Evolutionary conservation across 2,329 filamentous ascomycete genomes (phyloP), one percentile per base, ranked within the genome.

Genomic region (Teratosphaeria zuluensis): DNA sequence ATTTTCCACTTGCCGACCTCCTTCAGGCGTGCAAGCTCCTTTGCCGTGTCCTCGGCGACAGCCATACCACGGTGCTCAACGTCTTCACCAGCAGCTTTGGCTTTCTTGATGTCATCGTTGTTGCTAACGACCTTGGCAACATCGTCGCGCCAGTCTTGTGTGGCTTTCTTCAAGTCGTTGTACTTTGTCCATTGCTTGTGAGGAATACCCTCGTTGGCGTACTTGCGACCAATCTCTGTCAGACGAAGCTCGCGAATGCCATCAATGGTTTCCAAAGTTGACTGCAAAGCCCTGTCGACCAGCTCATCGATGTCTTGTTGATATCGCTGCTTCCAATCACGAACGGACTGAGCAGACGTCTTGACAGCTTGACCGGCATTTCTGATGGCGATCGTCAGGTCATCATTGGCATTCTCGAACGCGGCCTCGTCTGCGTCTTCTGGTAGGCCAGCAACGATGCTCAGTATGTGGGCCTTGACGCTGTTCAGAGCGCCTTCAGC

Each of bases 151-250:
- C 92, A 96, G 67, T 90, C 84, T 54, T 87, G 86, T 56, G 96
- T 89, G 12, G 88, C 87, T 57, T 82, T 84, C 76, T 89, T 95
- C 59, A 99, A 79, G 60, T 89, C 84, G 72, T 97, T 91, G 70
- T 96, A 99, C 72, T 92, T 94, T 60, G 87, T 84, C 94, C 94
- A 99, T 72, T 99, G 91, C 73, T 95, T 92, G 79, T 99, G 96
- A 1, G 92, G 95, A 61, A 99, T 84, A 33, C 90, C 90, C 59
- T 97, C 91, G 76, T 91, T 94, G 87, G 92, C 91, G 92, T 94
- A 99, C 60, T 77, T 81, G 85, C 95, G 92, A 58, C 92, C 92
- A 57, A 96, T 90, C 72, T 95, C 90, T 71, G 95, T 90, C 35
- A 96, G 80, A 5, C 91, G 90, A 38, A 96, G 80, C 66, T 92